A percentile compares a stretch with the other conserved stretches of the same genome.
Conservation (phyloP, 495 filamentous ascomycete genomes). For the Amniculicola lignicola region DNA sequence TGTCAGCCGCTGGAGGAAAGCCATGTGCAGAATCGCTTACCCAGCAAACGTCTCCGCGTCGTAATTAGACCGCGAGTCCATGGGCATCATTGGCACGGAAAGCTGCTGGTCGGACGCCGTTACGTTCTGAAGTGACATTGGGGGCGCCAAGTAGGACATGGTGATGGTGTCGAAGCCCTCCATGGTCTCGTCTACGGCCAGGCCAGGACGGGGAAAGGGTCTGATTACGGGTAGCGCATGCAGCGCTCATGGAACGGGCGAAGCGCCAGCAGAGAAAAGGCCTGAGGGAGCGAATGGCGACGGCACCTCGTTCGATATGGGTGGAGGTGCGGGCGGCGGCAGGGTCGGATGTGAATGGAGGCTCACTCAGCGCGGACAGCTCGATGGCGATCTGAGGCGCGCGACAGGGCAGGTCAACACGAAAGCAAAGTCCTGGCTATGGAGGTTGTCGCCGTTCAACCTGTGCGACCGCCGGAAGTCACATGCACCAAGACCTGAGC, state of each 20-base stretch:
- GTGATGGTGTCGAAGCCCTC: slow-evolving; percentile 64
- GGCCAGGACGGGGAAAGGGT: slow-evolving; percentile 25
- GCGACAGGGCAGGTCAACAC: too few relatives aligned
- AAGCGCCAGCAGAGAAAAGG: background rate
- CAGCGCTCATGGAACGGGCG: slow-evolving; percentile 25
- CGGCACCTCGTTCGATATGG: background rate
- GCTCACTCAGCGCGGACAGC: too few relatives aligned
- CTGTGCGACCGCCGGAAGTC: slow-evolving; percentile 32
- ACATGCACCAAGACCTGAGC: slow-evolving; percentile 25
- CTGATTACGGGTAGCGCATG: slow-evolving; percentile 26
- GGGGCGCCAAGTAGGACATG: slow-evolving; percentile 58
- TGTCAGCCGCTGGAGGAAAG: slow-evolving; percentile 24
- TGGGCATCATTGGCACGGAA: slow-evolving; percentile 48
- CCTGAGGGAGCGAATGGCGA: slow-evolving; percentile 24
- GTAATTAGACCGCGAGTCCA: slow-evolving; percentile 55
- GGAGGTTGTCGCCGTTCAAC: slow-evolving; percentile 4
- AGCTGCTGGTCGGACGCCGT: slow-evolving; percentile 53
- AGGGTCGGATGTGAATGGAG: too few relatives aligned
- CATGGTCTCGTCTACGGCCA: slow-evolving; percentile 46
- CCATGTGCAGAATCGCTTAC: slow-evolving; percentile 40
- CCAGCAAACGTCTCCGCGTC: slow-evolving; percentile 59
- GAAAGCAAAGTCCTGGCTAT: background rate
- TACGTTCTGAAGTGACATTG: slow-evolving; percentile 53
- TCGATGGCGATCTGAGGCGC: too few relatives aligned
- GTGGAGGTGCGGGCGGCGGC: background rate